phyloP scores from a whole-genome alignment of 208 protist species.

The Leishmania aethiopica region DNA sequence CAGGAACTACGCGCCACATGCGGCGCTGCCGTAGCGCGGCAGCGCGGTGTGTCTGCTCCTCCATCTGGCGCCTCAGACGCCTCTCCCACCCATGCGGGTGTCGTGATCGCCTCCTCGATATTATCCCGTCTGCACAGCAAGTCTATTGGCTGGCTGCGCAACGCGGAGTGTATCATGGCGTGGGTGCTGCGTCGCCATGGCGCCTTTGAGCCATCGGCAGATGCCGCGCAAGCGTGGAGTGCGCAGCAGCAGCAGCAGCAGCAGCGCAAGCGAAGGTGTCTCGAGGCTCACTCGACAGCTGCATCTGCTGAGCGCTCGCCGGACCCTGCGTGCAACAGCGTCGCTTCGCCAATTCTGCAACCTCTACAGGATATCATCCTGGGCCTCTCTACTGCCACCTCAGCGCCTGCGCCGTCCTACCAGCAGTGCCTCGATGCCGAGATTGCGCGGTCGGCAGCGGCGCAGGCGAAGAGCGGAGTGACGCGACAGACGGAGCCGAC shows the following conservation, averaged over 20 bases:
- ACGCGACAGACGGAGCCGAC: neutral
- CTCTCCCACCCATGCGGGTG: neutral
- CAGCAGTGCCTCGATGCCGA: slow-evolving; percentile 17
- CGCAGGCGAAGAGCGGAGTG: neutral
- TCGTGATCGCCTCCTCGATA: slow-evolving; percentile 7
- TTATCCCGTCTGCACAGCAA: slow-evolving; percentile 16
- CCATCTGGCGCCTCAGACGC: neutral
- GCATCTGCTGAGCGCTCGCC: neutral
- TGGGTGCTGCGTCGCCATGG: slow-evolving; percentile 33
- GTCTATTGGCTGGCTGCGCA: slow-evolving; percentile 26
- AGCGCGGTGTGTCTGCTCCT: neutral
- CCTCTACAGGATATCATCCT: slow-evolving; percentile 19
- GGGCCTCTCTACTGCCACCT: neutral
- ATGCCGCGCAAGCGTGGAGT: neutral
- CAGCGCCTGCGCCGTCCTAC: neutral
- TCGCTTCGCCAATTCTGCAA: slow-evolving; percentile 2
- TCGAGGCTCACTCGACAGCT: slow-evolving; percentile 9
- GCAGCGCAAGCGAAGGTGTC: slow-evolving; percentile 30
- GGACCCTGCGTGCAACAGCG: neutral
- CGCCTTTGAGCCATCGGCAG: slow-evolving; percentile 6
- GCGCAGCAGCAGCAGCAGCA: slow-evolving; percentile 20
- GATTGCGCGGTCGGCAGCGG: slow-evolving; percentile 3
- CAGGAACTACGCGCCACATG: slow-evolving; percentile 26
- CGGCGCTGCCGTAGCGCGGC: neutral
- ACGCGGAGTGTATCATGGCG: slow-evolving; percentile 35